These are phyloP conservation scores for Penicillium sp. DNA, from an alignment of 2,329 filamentous ascomycete species.

Conservation along the genomic window DNA sequence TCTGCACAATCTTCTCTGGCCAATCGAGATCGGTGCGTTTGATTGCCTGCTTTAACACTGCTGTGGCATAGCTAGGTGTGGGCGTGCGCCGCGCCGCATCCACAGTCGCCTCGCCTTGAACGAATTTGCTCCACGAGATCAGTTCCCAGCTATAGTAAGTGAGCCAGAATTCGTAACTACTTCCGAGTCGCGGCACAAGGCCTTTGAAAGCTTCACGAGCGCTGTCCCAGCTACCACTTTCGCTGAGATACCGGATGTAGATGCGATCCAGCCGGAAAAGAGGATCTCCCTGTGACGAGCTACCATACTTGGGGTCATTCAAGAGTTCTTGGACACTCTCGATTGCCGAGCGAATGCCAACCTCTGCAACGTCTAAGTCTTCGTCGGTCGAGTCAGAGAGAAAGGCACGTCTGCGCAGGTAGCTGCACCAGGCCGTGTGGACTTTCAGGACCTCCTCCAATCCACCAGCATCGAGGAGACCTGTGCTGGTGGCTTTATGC, in stretches of 20 bases:
- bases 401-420: slow-evolving; percentile 80
- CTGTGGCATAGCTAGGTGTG: slow-evolving; percentile 67
- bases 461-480: slow-evolving; percentile 75
- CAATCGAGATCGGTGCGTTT: slow-evolving; percentile 47
- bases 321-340: slow-evolving; percentile 69
- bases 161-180: slow-evolving; percentile 90
- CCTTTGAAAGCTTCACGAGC: slow-evolving; percentile 73
- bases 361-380: slow-evolving; percentile 80
- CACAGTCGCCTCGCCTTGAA: slow-evolving; percentile 48
- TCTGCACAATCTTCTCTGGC: slow-evolving; percentile 47
- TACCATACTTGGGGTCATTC: slow-evolving; percentile 69
- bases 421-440: slow-evolving; percentile 91
- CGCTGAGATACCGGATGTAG: slow-evolving; percentile 82
- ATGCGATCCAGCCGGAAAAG: slow-evolving; percentile 85
- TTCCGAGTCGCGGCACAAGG: slow-evolving; percentile 61
- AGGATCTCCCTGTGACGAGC: slow-evolving; percentile 77
- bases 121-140: slow-evolving; percentile 58
- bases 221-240: slow-evolving; percentile 69
- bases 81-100: slow-evolving; percentile 53
- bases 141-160: slow-evolving; percentile 91
- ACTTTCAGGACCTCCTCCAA: slow-evolving; percentile 86
- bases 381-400: slow-evolving; percentile 67
- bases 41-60: slow-evolving; percentile 67
- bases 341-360: slow-evolving; percentile 77
- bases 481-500: slow-evolving; percentile 80